Conservation (phyloP, 495 filamentous ascomycete species). For the Hypomontagnella submonticulosa region DNA sequence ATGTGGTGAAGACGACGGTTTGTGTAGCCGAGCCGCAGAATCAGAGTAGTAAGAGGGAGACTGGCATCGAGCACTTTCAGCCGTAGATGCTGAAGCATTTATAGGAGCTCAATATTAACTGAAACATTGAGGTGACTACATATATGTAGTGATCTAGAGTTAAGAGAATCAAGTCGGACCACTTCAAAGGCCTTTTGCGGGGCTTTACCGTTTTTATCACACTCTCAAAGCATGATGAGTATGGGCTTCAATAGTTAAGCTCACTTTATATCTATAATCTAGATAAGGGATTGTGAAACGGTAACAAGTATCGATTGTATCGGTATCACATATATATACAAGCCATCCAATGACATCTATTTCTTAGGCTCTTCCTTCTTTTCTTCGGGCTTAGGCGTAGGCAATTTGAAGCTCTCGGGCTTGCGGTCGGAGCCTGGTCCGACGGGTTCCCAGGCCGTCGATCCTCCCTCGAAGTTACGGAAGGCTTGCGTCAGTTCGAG, state of each 20-base stretch:
- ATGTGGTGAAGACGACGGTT: neutral
- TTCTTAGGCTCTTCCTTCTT: conserved; percentile 93
- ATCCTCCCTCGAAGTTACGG: conserved; percentile 95
- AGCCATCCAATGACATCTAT: conserved; percentile 58
- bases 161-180: no score
- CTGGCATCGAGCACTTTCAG: conserved; percentile 18
- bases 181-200: no score
- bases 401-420: conserved; percentile 92
- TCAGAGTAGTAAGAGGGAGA: conserved; percentile 9
- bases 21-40: neutral
- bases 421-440: conserved; percentile 81
- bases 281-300: conserved; percentile 1
- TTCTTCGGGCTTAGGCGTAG: conserved; percentile 92
- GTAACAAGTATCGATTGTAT: conserved; percentile 35
- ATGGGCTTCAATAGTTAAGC: neutral
- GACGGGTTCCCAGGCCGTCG: conserved; percentile 88
- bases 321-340: conserved; percentile 45
- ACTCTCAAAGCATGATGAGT: no score
- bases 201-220: no score
- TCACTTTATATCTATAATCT: conserved; percentile 2
- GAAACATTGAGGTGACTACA: no score
- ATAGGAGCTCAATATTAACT: no score
- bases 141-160: no score
- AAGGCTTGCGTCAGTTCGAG: conserved; percentile 98
- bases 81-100: no score